These are phyloP conservation scores for Populus hybrid DNA, from an alignment of 441 rosid species.

Conservation along the genomic window DNA sequence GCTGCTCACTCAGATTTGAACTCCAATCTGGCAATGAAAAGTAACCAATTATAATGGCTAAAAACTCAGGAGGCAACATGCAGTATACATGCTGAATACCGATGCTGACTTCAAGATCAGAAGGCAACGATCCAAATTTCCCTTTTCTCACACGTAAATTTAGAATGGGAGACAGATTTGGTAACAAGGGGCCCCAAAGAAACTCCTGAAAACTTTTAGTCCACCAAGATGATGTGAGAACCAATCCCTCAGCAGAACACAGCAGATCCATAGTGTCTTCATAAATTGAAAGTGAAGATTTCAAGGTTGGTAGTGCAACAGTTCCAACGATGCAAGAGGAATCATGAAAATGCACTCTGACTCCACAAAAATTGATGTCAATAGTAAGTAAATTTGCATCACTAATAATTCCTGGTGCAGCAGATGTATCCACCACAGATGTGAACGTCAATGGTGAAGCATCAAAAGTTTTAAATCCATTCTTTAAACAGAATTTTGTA, in stretches of 20 bases:
- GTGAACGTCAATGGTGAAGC: conserved; percentile 18
- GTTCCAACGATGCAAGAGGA: conserved; percentile 73
- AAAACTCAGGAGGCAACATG: conserved; percentile 62
- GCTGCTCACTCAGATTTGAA: conserved; percentile 37
- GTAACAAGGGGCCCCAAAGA: conserved; percentile 69
- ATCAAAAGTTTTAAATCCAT: conserved; percentile 24
- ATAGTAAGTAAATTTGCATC: conserved; percentile 28
- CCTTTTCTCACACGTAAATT: conserved; percentile 66
- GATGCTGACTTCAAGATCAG: conserved; percentile 74
- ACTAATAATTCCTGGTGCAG: conserved; percentile 24
- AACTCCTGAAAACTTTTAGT: conserved; percentile 46
- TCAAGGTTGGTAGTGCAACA: conserved; percentile 50
- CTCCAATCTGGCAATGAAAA: conserved; percentile 87
- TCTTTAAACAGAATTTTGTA: conserved; percentile 34
- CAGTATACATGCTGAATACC: conserved; percentile 88
- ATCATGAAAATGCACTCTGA: conserved; percentile 85
- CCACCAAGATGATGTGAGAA: conserved; percentile 72
- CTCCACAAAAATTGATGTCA: conserved; percentile 50
- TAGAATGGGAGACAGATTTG: conserved; percentile 58
- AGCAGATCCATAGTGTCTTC: conserved; percentile 58
- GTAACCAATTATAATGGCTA: conserved; percentile 85
- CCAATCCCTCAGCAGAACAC: conserved; percentile 66
- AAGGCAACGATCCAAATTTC: conserved; percentile 37
- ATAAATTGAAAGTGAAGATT: conserved; percentile 42
- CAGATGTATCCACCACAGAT: conserved; percentile 19